Evolutionary conservation across 2,329 filamentous ascomycete genomes (phyloP), one percentile per base, ranked within the genome.

Genomic region (Claviceps humidiphila): DNA sequence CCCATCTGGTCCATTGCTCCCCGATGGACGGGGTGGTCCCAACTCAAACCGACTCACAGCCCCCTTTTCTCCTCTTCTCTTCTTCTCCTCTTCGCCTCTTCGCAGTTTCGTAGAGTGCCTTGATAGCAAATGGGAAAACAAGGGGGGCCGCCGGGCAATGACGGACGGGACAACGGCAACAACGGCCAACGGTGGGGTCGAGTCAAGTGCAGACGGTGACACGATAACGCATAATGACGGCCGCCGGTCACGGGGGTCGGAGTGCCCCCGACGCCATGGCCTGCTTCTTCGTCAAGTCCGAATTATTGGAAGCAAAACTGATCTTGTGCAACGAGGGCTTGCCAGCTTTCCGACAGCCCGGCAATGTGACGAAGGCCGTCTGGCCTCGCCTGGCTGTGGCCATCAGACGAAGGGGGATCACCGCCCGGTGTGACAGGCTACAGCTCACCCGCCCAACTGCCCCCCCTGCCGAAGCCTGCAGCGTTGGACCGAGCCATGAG

Each of bases 381-480:
- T 11, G 37, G 9, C 30, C 43, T 44, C 17, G 11, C 5, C 41
- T 43, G 41, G 14, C 20, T 16, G 41, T 24, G 9, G 41, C 41
- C 20, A 43, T 22, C 22, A 44, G 20, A 44, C 14, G 11, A 22
- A 26, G 42, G 42, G 42, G 5, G 20, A 26, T 22, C 20, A 44
- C 20, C 20, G 20, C 24, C 42, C 22, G 40, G 47, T 52, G 39
- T 43, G 47, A 52, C 53, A 17, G 13, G 14, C 42, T 11, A 9
- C 24, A 26, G 14, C 41, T 24, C 41, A 43, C 20, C 26, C 40
- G 37, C 39, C 26, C 41, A 39, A 30, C 53, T 54, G 53, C 53
- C 50, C 47, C 47, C 47, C 53, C 53, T 43, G 41, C 41, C 41
- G 53, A 48, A 42, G 24, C 47, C 34, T 52, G 47, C 49, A 22